Evolutionary conservation across 169 alveolate genomes (phyloP).

Genomic region (Plasmodium knowlesi): DNA sequence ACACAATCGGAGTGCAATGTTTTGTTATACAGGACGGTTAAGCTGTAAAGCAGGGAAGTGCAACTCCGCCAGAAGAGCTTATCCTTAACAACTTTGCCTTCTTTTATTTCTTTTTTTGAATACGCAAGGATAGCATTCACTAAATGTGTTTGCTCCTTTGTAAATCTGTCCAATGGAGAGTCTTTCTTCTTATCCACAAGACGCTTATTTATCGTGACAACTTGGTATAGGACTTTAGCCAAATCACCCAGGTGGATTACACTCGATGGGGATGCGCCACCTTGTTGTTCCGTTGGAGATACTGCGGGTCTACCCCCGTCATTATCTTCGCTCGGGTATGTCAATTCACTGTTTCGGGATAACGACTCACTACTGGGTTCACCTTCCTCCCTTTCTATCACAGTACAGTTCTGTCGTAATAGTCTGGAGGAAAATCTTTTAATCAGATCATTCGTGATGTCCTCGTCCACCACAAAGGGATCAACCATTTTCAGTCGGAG

Average conservation of each 20-base stretch:
- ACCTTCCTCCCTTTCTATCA: background rate
- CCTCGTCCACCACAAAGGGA: background rate
- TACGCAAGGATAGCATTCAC: conserved; percentile 3
- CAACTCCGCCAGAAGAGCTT: background rate
- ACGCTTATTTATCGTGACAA: background rate
- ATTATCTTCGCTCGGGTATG: too few relatives aligned
- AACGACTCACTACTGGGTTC: background rate
- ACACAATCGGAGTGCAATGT: background rate
- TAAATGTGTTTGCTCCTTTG: background rate
- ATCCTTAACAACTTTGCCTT: background rate
- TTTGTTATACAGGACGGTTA: conserved; percentile 9
- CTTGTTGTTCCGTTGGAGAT: background rate
- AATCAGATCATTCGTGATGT: background rate
- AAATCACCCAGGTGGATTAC: background rate
- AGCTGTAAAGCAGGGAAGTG: conserved; percentile 32
- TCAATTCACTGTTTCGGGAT: too few relatives aligned
- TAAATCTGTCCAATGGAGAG: background rate
- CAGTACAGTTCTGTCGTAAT: background rate
- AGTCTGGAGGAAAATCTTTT: conserved; percentile 8
- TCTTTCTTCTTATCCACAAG: background rate
- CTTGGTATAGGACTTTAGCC: conserved; percentile 12
- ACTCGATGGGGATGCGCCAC: background rate
- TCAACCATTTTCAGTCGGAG: background rate
- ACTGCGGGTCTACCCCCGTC: background rate
- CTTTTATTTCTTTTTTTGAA: background rate